phyloP scores from a whole-genome alignment of 495 filamentous ascomycete species.

The Lasiosphaeris hirsuta region DNA sequence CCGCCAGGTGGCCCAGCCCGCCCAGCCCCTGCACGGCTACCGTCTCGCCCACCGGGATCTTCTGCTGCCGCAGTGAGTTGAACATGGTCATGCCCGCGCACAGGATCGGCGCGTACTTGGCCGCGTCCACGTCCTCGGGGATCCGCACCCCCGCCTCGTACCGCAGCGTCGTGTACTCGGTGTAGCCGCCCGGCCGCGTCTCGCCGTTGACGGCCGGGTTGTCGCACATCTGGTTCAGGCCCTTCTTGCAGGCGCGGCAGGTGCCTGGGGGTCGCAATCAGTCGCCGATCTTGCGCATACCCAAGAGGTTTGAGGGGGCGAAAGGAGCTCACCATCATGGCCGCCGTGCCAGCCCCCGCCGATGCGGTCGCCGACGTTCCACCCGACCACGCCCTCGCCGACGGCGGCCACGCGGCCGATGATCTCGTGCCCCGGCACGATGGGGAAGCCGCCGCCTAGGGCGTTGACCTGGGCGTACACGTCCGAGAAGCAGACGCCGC shows the following conservation, averaged over 20 bases:
- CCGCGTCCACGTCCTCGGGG: conserved; percentile 54
- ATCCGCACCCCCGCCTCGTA: conserved; percentile 63
- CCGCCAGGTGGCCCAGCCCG: conserved; percentile 63
- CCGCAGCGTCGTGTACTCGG: conserved; percentile 60
- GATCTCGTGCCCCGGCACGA: conserved; percentile 50
- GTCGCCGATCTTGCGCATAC: no score
- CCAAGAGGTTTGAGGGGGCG: no score
- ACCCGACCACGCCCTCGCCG: conserved; percentile 56
- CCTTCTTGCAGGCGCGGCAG: conserved; percentile 29
- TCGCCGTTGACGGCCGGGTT: conserved; percentile 50
- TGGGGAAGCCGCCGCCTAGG: conserved; percentile 65
- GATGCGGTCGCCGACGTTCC: conserved; percentile 45
- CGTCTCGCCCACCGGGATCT: conserved; percentile 52
- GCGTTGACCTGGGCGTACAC: conserved; percentile 69
- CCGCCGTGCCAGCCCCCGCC: conserved; percentile 37
- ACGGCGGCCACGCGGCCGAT: conserved; percentile 48
- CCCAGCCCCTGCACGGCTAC: conserved; percentile 66
- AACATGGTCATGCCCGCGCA: conserved; percentile 73
- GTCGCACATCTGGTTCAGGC: conserved; percentile 55
- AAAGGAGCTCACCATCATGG: conserved; percentile 25
- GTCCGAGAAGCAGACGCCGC: conserved; percentile 78
- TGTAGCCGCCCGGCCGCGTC: conserved; percentile 37
- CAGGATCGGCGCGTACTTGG: conserved; percentile 61
- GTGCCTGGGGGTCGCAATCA: not conserved
- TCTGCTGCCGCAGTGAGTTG: conserved; percentile 63